Base-by-base conservation (phyloP, 2,329 filamentous ascomycete species). In the Fusarium sp. region DNA sequence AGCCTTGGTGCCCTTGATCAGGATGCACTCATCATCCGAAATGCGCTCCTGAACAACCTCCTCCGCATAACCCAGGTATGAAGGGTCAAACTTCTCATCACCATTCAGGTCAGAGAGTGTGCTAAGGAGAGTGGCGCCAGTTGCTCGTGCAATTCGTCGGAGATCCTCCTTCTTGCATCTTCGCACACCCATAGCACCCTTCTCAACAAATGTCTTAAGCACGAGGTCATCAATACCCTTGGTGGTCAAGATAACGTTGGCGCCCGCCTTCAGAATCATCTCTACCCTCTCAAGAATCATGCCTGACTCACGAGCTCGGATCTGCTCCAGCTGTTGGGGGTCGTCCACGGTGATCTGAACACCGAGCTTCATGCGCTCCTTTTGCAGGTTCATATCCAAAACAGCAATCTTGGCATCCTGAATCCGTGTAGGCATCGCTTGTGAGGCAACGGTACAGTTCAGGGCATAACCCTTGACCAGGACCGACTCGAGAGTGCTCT, bases 151-250 rank as follows among this genome's bases (percentile, higher is more conserved):
- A 82, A 99, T 98, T 75, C 96, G 90, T 79, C 96, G 87, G 66
- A 99, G 84, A 77, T 99, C 96, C 83, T 99, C 96, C 87, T 99
- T 99, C 86, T 98, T 99, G 83, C 95, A 98, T 78, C 96, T 88
- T 77, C 96, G 88, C 55, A 99, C 93, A 58, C 92, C 96, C 91
- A 99, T 98, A 64, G 93, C 94, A 65, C 95, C 95, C 79, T 89
- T 92, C 85, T 99, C 96, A 62, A 99, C 85, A 78, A 99, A 97
- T 68, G 92, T 86, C 86, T 99, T 99, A 71, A 99, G 83, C 74
- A 93, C 93, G 79, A 99, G 85, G 76, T 99, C 96, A 77, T 99
- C 96, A 72, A 99, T 99, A 75, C 96, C 96, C 87, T 99, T 99
- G 68, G 96, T 99, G 6, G 96, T 99, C 71, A 99, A 84, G 65